These are phyloP conservation scores for Candida gigantensis DNA, from an alignment of 1,139 yeast genomes.

Conservation along the genomic window DNA sequence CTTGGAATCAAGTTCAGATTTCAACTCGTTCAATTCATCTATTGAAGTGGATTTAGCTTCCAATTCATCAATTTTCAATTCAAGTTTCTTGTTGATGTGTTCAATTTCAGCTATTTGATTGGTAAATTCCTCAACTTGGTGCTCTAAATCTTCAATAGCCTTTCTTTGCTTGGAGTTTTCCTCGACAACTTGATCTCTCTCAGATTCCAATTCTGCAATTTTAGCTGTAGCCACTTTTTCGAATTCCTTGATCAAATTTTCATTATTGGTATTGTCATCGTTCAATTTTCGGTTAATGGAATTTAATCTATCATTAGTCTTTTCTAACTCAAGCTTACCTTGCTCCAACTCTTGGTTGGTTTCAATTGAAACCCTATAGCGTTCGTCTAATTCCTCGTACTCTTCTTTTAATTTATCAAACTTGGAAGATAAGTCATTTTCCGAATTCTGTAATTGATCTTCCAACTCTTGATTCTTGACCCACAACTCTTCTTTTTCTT, in stretches of 20 bases:
- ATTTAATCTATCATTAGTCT: constrained; percentile 5
- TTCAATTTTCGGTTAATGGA: constrained; percentile 16
- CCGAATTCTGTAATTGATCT: constrained; percentile 1
- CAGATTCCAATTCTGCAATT: constrained; percentile 21
- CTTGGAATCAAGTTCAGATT: constrained; percentile 1
- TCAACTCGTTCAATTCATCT: constrained; percentile 6
- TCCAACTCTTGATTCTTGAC: constrained; percentile 15
- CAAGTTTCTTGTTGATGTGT: constrained; percentile 22
- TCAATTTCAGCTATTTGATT: constrained; percentile 15
- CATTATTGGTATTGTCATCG: constrained; percentile 26
- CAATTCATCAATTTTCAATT: constrained; percentile 22
- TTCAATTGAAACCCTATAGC: constrained; percentile 5
- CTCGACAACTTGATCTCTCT: constrained; percentile 20
- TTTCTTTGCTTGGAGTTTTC: constrained; percentile 13
- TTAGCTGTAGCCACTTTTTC: constrained; percentile 15
- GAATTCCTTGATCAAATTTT: constrained; percentile 18
- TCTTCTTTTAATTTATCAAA: constrained; percentile 5
- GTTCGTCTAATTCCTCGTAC: constrained; percentile 1
- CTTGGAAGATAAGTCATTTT: background rate
- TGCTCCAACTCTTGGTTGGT: constrained; percentile 6
- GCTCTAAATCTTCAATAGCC: constrained; percentile 16
- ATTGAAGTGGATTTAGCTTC: constrained; percentile 12
- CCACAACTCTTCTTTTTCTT: constrained; percentile 17
- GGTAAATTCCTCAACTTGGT: constrained; percentile 20
- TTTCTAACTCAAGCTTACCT: background rate